Evolutionary conservation across 768 basidiomycete species (phyloP).

Genomic region (Hericium erinaceus): DNA sequence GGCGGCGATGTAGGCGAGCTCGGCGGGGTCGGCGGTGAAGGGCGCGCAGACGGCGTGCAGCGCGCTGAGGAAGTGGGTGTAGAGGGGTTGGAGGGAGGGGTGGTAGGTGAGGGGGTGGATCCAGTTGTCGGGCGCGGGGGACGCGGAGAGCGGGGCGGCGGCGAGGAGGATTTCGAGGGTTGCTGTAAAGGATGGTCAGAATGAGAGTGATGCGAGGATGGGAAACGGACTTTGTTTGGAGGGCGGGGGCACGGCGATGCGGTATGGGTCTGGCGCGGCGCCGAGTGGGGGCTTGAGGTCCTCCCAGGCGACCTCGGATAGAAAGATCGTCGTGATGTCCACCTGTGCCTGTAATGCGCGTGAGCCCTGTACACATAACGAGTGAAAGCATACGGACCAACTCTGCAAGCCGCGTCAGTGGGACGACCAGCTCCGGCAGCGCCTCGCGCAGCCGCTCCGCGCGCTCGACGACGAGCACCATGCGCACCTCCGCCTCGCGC

Average conservation of each 20-base stretch:
- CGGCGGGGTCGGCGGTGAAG: slow-evolving; percentile 58
- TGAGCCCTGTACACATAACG: neutral
- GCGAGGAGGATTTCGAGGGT: slow-evolving; percentile 28
- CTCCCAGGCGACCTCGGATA: slow-evolving; percentile 63
- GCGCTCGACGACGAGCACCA: slow-evolving; percentile 59
- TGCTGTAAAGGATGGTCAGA: slow-evolving; percentile 16
- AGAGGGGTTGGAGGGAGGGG: slow-evolving; percentile 46
- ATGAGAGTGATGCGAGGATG: neutral
- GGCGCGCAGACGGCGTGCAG: slow-evolving; percentile 53
- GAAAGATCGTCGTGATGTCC: slow-evolving; percentile 49
- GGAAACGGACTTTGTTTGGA: slow-evolving; percentile 45
- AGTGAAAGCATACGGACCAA: slow-evolving; percentile 35
- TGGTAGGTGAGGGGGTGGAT: slow-evolving; percentile 34
- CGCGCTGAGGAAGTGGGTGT: slow-evolving; percentile 50
- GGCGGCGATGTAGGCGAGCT: slow-evolving; percentile 67
- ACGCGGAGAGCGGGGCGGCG: slow-evolving; percentile 22
- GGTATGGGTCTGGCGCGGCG: slow-evolving; percentile 66
- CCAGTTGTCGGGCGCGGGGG: slow-evolving; percentile 1
- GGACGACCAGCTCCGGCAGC: slow-evolving; percentile 58
- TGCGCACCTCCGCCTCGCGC: slow-evolving; percentile 23
- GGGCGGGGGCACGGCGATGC: slow-evolving; percentile 43
- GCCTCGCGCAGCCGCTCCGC: slow-evolving; percentile 56
- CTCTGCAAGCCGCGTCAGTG: slow-evolving; percentile 62
- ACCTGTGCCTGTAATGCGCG: slow-evolving; percentile 38
- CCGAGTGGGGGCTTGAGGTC: slow-evolving; percentile 62